phyloP scores from a whole-genome alignment of 2,329 filamentous ascomycete genomes.

The Ceratocystis ficicola region DNA sequence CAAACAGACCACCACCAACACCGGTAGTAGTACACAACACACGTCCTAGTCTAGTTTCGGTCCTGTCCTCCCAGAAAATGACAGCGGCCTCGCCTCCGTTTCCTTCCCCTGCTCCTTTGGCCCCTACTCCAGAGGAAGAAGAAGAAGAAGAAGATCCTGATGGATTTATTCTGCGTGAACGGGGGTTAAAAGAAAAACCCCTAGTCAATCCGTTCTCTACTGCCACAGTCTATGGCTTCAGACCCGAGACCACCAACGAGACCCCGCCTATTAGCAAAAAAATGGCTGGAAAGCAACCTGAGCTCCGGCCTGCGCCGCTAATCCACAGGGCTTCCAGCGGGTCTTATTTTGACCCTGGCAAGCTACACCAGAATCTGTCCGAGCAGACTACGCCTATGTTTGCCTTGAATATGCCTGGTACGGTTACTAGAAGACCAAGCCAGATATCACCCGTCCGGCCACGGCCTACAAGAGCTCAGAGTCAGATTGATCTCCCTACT shows the following conservation, averaged over 20 bases:
- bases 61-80: background rate
- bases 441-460: constrained; percentile 13
- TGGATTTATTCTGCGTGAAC: background rate
- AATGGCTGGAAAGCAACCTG: constrained; percentile 39
- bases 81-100: constrained; percentile 2
- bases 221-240: background rate
- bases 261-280: constrained; percentile 32
- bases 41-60: background rate
- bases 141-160: constrained; percentile 13
- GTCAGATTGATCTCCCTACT: constrained; percentile 18
- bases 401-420: background rate
- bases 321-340: constrained; percentile 13
- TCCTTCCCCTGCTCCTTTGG: constrained; percentile 5
- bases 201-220: background rate
- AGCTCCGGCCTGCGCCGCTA: constrained; percentile 16
- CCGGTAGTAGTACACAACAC: constrained; percentile 17
- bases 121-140: constrained; percentile 15
- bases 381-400: background rate
- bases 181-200: background rate
- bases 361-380: background rate
- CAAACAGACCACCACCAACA: background rate
- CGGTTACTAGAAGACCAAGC: background rate
- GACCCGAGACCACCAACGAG: background rate
- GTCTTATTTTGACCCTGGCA: background rate
- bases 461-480: constrained; percentile 14